These are phyloP conservation scores for Suillus discolor DNA, from an alignment of 768 basidiomycete species.

Conservation along the genomic window DNA sequence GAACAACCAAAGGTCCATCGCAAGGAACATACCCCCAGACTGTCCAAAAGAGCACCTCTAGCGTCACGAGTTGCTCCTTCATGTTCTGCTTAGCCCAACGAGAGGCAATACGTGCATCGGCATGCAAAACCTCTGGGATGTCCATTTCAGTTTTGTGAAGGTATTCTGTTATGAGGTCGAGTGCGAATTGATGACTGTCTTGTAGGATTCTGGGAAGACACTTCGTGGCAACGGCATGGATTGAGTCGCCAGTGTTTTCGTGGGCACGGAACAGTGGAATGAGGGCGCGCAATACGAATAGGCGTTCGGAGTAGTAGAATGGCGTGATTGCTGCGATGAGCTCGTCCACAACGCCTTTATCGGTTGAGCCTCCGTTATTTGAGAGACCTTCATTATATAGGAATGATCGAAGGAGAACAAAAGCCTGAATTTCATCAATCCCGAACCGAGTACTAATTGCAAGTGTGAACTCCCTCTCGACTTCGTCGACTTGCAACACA, in stretches of 20 bases:
- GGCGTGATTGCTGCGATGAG: conserved; percentile 72
- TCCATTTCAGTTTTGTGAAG: conserved; percentile 48
- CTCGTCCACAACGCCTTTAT: conserved; percentile 46
- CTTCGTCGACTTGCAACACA: conserved; percentile 61
- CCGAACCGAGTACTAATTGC: conserved; percentile 73
- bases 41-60: conserved; percentile 84
- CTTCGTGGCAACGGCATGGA: conserved; percentile 55
- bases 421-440: conserved; percentile 81
- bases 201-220: conserved; percentile 63
- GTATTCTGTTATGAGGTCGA: conserved; percentile 25
- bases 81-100: conserved; percentile 74
- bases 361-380: conserved; percentile 46
- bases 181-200: conserved; percentile 64
- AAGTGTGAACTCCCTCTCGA: conserved; percentile 68
- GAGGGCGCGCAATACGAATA: conserved; percentile 68
- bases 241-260: conserved; percentile 55
- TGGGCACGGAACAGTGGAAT: conserved; percentile 76
- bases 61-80: conserved; percentile 75
- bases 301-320: conserved; percentile 82
- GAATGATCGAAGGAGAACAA: conserved; percentile 74
- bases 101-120: conserved; percentile 61
- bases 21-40: conserved; percentile 53
- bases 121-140: conserved; percentile 55
- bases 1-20: conserved; percentile 62
- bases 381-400: conserved; percentile 77